A percentile compares a stretch with the other conserved stretches of the same genome.
These are phyloP conservation scores for Aegle marmelos DNA, from an alignment of 345 rosid species.

Conservation along the genomic window DNA sequence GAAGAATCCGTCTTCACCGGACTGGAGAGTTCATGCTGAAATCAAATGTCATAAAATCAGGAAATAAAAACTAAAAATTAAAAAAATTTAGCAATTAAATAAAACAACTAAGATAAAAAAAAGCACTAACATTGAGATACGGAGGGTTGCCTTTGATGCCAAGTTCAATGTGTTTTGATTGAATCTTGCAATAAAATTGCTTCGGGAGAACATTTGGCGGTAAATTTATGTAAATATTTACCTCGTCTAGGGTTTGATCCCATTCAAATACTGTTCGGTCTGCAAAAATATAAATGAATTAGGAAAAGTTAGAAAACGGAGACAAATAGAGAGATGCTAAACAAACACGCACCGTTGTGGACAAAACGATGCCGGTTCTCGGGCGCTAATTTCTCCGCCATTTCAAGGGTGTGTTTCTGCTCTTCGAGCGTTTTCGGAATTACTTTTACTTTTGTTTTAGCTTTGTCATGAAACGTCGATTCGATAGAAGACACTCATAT, in stretches of 20 bases:
- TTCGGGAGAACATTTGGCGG: conserved; percentile 72
- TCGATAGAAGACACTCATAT: not conserved
- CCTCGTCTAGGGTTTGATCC: conserved; percentile 95
- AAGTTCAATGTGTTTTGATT: conserved; percentile 79
- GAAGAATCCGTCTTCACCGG: conserved; percentile 90
- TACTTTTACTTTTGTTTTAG: not conserved
- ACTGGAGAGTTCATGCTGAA: conserved; percentile 68
- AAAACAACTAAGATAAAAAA: too few species aligned
- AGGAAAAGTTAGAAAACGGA: not conserved
- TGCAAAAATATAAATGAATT: conserved; percentile 11
- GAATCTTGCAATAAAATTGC: conserved; percentile 77
- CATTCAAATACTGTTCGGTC: conserved; percentile 85
- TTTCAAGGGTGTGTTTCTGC: conserved; percentile 18
- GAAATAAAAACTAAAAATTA: not conserved
- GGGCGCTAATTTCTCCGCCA: conserved; percentile 68
- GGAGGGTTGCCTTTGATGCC: conserved; percentile 98
- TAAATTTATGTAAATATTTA: conserved; percentile 65
- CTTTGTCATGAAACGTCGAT: conserved; percentile 16
- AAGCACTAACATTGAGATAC: conserved; percentile 65
- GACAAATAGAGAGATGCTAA: not conserved
- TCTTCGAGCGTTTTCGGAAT: conserved; percentile 8
- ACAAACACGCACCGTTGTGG: conserved; percentile 37
- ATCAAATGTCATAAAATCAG: not conserved
- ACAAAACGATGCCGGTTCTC: conserved; percentile 57
- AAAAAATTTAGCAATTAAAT: not conserved